Evolutionary conservation across 306 rosid species (phyloP), one percentile per base, ranked within the genome.

Genomic region (Mucuna pruriens): DNA sequence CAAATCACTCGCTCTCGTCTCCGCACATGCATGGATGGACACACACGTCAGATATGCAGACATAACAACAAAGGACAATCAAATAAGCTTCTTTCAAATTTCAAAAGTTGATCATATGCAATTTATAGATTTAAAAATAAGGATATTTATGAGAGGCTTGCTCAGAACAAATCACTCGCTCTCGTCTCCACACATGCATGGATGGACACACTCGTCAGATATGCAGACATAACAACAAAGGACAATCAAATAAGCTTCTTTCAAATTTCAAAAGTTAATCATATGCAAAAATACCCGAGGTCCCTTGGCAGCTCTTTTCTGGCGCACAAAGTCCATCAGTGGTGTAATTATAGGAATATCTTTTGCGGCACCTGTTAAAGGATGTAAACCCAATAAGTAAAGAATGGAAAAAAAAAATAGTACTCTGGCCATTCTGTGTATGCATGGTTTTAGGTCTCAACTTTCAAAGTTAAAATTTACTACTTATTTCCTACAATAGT

Each of bases 311-410:
- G 94, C 92, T 82, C 97, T 90, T 84, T 84, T 90, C 82, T 92
- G 94, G 77, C 94, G 97, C 77, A 92, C 90, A 61, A 90, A 92
- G 83, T 92, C 97, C 97, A 92, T 92, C 66, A 92, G 82, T 15
- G 97, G 97, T 26, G 97, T 92, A 81, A 89, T 76, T 72, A 92
- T 64, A 44, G 92, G 90, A 86, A 55, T 33, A 20, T 88, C 94
- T 84, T 88, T 92, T 22, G 74, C 85, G 84, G 87, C 77, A 83
- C 91, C 90, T 87, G 85, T 57, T 62, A 85, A 83, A 66, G 61
- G 29, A 58, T 67, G 83, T 16, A 72, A 60, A 58, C 44, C 51
- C 54, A 57, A 2, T 54, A 77, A 46, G 40, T 40, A 7, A 67
- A 25, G 46, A 63, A 54, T 22, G 22, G 22, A 6, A 13, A 6